Conservation (phyloP, 306 rosid species). For the Cicer cuneatum region DNA sequence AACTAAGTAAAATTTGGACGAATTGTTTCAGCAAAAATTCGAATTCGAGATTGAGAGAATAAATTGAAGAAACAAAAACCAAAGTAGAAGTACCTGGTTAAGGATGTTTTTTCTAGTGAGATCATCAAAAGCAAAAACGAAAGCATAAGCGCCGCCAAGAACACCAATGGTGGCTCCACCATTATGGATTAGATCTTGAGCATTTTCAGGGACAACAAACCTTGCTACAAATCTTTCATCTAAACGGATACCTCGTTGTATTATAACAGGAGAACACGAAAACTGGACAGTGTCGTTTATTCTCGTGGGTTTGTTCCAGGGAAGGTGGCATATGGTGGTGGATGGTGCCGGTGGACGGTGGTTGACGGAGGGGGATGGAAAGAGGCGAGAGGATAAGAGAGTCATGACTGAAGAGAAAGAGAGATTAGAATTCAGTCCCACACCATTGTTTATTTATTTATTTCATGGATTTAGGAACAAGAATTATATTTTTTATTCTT, state of each 20-base stretch:
- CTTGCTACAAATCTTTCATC: constrained; percentile 8
- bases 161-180: constrained; percentile 66
- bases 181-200: constrained; percentile 55
- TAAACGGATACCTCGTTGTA: constrained; percentile 7
- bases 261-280: constrained; percentile 6
- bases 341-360: constrained; percentile 12
- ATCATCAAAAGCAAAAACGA: constrained; percentile 67
- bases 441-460: not conserved
- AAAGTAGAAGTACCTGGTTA: constrained; percentile 59
- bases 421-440: not conserved
- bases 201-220: constrained; percentile 34
- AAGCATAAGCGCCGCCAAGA: constrained; percentile 70
- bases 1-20: no score
- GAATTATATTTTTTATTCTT: no score
- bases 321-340: constrained; percentile 18
- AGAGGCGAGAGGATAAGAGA: constrained; percentile 44
- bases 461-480: no score
- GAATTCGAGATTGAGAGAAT: not conserved
- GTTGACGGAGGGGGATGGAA: constrained; percentile 45
- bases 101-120: constrained; percentile 63
- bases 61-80: not conserved
- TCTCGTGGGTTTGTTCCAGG: not conserved
- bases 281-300: constrained; percentile 19
- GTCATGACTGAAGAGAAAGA: constrained; percentile 30
- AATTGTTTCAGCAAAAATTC: no score